A percentile compares a stretch with the other conserved stretches of the same genome.
Evolutionary conservation across 129 eudicot species (phyloP).

Genomic region (Silybum marianum): DNA sequence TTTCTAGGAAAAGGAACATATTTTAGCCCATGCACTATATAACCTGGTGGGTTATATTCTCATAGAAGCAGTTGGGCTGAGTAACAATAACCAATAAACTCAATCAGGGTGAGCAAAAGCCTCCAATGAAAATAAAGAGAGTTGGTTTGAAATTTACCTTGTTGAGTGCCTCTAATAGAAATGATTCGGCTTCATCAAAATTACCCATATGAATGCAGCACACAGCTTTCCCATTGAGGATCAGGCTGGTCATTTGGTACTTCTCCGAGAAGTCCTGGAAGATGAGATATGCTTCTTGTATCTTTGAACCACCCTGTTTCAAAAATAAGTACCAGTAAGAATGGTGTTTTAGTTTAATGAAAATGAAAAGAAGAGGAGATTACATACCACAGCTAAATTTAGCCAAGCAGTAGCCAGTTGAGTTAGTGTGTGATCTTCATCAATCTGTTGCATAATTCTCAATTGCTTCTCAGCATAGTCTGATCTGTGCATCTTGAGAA

Average conservation of each 20-base stretch:
- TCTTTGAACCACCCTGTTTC: conserved; percentile 95
- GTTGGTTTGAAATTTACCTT: conserved; percentile 46
- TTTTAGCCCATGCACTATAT: not conserved
- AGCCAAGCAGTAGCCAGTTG: conserved; percentile 99
- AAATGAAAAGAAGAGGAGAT: not conserved
- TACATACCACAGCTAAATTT: conserved; percentile 85
- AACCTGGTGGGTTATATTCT: not conserved
- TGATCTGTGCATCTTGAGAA: conserved; percentile 93
- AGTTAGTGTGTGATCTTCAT: conserved; percentile 96
- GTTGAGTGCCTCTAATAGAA: conserved; percentile 86
- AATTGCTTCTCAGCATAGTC: conserved; percentile 96
- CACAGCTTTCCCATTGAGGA: conserved; percentile 97
- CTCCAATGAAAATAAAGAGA: not conserved
- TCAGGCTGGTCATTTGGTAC: conserved; percentile 77
- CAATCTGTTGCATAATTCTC: conserved; percentile 92
- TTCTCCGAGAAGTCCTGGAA: conserved; percentile 97
- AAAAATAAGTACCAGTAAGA: conserved; percentile 11
- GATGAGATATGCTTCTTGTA: conserved; percentile 96
- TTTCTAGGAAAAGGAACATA: not conserved
- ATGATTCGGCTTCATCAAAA: conserved; percentile 91
- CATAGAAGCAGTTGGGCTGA: not conserved
- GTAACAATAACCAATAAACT: not conserved
- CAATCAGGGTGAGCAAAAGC: not conserved
- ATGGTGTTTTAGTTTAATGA: not conserved
- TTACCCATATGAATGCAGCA: conserved; percentile 99